Evolutionary conservation across 2,329 filamentous ascomycete species (phyloP).

Genomic region (Fusarium piperis): DNA sequence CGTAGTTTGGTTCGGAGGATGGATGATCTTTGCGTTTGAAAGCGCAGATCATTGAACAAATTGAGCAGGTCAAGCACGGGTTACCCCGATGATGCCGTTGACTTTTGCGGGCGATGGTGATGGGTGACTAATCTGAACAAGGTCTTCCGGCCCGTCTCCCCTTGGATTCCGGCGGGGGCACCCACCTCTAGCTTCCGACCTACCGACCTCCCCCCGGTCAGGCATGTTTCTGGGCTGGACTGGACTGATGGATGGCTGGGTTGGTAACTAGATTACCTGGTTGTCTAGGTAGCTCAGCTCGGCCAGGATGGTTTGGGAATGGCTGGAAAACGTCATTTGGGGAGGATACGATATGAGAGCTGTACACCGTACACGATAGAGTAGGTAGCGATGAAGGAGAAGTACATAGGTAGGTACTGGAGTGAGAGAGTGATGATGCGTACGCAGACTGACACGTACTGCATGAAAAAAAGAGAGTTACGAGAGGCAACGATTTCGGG

Average conservation of each 20-base stretch:
- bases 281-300: neutral
- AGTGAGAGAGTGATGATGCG: neutral
- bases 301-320: neutral
- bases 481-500: neutral
- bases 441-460: neutral
- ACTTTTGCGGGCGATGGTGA: neutral
- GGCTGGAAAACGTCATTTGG: neutral
- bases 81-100: neutral
- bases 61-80: neutral
- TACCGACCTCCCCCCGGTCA: neutral
- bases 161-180: neutral
- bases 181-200: neutral
- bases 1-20: neutral
- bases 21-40: slow-evolving; percentile 1
- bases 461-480: neutral
- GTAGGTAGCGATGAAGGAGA: neutral
- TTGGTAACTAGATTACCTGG: neutral
- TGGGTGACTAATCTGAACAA: neutral
- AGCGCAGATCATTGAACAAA: neutral
- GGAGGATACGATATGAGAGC: neutral
- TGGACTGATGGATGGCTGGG: neutral
- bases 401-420: neutral
- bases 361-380: neutral
- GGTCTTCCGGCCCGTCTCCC: neutral
- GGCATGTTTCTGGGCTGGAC: neutral